A percentile compares a stretch with the other conserved stretches of the same genome.
Conservation (phyloP, 768 basidiomycete genomes). For the Boletus sp. region DNA sequence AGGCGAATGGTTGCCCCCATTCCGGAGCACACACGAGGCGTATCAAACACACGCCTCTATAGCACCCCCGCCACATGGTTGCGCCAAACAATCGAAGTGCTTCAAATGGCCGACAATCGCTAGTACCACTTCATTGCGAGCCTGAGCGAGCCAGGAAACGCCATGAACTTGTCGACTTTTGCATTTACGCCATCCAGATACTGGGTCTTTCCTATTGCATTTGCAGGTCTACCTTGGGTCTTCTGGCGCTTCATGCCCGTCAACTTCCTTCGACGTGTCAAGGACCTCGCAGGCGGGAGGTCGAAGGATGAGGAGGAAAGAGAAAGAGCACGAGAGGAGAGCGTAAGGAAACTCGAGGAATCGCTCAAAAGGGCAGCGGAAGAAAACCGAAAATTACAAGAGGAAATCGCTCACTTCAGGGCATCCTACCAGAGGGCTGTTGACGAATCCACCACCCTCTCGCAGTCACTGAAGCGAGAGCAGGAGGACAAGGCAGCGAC, state of each 20-base stretch:
- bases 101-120: constrained; percentile 26
- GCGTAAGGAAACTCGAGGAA: constrained; percentile 18
- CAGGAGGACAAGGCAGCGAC: constrained; percentile 12
- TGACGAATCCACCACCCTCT: constrained; percentile 12
- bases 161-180: constrained; percentile 31
- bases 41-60: constrained; percentile 18
- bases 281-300: background rate
- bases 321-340: constrained; percentile 12
- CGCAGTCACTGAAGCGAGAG: constrained; percentile 18
- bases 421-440: background rate
- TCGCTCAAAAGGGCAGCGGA: constrained; percentile 1
- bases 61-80: constrained; percentile 28
- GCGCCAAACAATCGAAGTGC: constrained; percentile 21
- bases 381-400: constrained; percentile 18
- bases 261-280: background rate
- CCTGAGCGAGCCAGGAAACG: constrained; percentile 17
- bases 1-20: constrained; percentile 4
- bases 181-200: constrained; percentile 26
- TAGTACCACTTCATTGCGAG: constrained; percentile 13
- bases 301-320: constrained; percentile 23
- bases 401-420: constrained; percentile 16
- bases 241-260: constrained; percentile 15
- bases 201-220: constrained; percentile 28
- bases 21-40: constrained; percentile 18
- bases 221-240: constrained; percentile 27